Percentiles rank a stretch among this genome's conserved stretches.
These are phyloP conservation scores for Pleodorina starrii DNA, from an alignment of 139 green algal species.

Conservation along the genomic window DNA sequence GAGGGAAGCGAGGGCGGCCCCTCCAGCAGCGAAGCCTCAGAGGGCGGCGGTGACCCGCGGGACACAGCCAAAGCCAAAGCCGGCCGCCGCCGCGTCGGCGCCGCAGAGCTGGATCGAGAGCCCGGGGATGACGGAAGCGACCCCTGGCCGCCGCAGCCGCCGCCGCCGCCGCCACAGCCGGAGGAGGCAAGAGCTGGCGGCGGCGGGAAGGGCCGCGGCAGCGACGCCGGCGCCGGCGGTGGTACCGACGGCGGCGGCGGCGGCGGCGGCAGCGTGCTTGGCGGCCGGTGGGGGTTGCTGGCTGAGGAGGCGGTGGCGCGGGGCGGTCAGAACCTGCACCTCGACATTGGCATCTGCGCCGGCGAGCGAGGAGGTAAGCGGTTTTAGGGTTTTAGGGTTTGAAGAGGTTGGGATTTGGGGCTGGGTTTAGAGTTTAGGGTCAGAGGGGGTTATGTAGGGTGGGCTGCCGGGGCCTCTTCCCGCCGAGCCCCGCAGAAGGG, in stretches of 20 bases:
- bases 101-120: background rate
- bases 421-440: no score
- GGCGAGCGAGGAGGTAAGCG: conserved; percentile 31
- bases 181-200: no score
- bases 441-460: background rate
- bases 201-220: background rate
- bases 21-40: background rate
- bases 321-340: background rate
- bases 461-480: no score
- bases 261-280: background rate
- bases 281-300: conserved; percentile 9
- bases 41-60: background rate
- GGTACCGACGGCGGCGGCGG: background rate
- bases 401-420: no score
- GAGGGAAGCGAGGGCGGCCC: background rate
- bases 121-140: conserved; percentile 1
- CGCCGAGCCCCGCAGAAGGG: no score
- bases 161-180: background rate
- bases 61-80: background rate
- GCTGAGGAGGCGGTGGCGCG: background rate
- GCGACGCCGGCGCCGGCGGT: background rate
- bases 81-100: background rate
- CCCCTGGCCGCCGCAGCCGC: background rate
- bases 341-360: conserved; percentile 84
- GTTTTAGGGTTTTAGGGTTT: no score